Conservation (phyloP, 768 basidiomycete genomes). For the Auricularia heimuer region DNA sequence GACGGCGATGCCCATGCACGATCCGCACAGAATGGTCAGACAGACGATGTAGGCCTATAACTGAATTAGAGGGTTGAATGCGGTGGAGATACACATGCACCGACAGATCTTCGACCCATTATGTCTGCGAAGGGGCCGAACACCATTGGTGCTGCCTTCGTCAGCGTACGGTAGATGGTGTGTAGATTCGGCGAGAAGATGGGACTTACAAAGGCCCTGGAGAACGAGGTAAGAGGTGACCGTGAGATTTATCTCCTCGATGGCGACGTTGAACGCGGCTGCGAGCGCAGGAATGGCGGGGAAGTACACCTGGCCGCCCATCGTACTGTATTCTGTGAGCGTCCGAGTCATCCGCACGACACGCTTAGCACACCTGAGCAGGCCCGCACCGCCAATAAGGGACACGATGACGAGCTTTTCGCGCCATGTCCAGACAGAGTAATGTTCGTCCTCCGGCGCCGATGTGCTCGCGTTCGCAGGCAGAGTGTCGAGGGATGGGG, state of each 20-base stretch:
- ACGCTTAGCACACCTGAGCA: constrained; percentile 1
- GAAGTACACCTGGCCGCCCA: constrained; percentile 19
- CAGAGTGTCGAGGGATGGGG: too few species aligned
- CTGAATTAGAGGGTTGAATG: too few species aligned
- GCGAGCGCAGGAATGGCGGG: constrained; percentile 60
- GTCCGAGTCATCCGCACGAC: not conserved
- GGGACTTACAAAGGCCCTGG: constrained; percentile 45
- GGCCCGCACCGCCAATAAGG: constrained; percentile 6
- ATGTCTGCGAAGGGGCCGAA: constrained; percentile 67
- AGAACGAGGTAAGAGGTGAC: constrained; percentile 70
- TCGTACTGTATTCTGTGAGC: constrained; percentile 12
- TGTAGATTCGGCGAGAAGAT: not conserved
- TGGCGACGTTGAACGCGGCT: constrained; percentile 49
- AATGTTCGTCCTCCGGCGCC: not conserved
- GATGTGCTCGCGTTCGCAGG: too few species aligned
- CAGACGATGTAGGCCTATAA: constrained; percentile 39
- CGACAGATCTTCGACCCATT: constrained; percentile 42
- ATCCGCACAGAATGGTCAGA: constrained; percentile 48
- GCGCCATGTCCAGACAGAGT: constrained; percentile 5
- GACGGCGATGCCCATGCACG: constrained; percentile 59
- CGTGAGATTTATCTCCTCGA: constrained; percentile 69
- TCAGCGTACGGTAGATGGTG: not conserved
- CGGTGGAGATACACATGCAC: not conserved
- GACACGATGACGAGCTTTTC: constrained; percentile 8
- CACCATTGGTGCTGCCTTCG: constrained; percentile 26